Base-by-base conservation (phyloP, 192 early-diverging fungal species). In the Entomortierella parvispora region DNA sequence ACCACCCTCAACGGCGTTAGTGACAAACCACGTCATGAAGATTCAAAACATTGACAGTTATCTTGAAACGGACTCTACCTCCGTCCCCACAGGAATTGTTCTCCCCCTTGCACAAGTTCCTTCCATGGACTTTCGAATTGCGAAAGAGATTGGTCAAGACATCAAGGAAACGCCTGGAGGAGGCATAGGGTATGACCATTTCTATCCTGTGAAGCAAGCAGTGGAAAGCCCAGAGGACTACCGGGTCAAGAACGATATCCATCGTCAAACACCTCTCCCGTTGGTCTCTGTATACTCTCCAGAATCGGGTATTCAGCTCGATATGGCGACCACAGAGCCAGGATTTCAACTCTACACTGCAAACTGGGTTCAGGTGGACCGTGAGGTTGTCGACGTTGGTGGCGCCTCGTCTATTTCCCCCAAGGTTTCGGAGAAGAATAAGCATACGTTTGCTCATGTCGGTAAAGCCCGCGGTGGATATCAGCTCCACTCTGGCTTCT, bases 281-380 rank as follows among this genome's bases (percentile, higher is more conserved):
- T 77, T 87, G 17, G 89, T 84, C 8, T 49, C 66, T 4, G 82
- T 91, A 4, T 81, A 80, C 53, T 87, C 84, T 32, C 82, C 82
- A 9, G 67, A 82, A n/a, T 85, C 89, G 32, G 91, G 89, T 5
- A 87, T 93, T 40, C 48, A 66, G 5, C 64, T 96, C 75, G 79
- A 81, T 4, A 80, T 95, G 50, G 51, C 81, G n/a, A 90, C 93
- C 1, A 87, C 88, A 45, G 88, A 92, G 29, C 85, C 90, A 11
- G 91, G 89, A 0, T 89, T 97, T 59, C 92, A 96, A 65, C 70
- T 97, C 52, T 97, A 97, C 68, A 93, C 94, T 17, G 94, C 89
- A 34, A 93, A 94, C 65, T 92, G 81, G 66, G 80, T 94, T 43
- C 46, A 64, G 6, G 11, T 77, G 0, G 65, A 56, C 0, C 82